phyloP scores from a whole-genome alignment of 768 basidiomycete species.

The Suillus sp. region DNA sequence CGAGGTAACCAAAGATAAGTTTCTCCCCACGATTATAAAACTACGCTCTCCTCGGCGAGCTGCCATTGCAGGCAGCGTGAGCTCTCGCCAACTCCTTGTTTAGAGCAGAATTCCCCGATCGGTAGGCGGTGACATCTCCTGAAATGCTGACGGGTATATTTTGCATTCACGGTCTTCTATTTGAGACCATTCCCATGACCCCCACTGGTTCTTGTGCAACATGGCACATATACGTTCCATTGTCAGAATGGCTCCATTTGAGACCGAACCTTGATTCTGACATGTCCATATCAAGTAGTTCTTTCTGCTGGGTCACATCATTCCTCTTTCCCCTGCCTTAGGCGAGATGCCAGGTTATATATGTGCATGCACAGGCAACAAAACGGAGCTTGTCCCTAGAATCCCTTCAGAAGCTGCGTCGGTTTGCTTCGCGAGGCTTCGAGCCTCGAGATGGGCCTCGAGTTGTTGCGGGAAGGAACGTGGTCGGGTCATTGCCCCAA shows the following conservation, averaged over 20 bases:
- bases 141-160: background rate
- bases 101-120: background rate
- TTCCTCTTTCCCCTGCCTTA: background rate
- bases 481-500: constrained; percentile 5
- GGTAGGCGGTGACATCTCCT: constrained; percentile 6
- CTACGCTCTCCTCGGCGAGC: constrained; percentile 11
- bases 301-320: background rate
- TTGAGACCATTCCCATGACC: constrained; percentile 9
- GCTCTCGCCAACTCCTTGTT: background rate
- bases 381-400: background rate
- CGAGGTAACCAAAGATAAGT: constrained; percentile 10
- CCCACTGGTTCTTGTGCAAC: background rate
- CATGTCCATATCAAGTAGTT: constrained; percentile 7
- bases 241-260: background rate
- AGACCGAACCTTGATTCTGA: constrained; percentile 7
- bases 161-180: background rate
- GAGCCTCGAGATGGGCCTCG: constrained; percentile 10
- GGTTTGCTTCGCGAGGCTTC: background rate
- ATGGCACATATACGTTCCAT: constrained; percentile 1
- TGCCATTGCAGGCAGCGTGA: constrained; percentile 10
- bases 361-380: background rate
- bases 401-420: constrained; percentile 4
- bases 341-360: constrained; percentile 1
- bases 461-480: constrained; percentile 3
- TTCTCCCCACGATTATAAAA: constrained; percentile 8